Conservation (phyloP, 2,329 filamentous ascomycete genomes). For the Chaetomium sp. region DNA sequence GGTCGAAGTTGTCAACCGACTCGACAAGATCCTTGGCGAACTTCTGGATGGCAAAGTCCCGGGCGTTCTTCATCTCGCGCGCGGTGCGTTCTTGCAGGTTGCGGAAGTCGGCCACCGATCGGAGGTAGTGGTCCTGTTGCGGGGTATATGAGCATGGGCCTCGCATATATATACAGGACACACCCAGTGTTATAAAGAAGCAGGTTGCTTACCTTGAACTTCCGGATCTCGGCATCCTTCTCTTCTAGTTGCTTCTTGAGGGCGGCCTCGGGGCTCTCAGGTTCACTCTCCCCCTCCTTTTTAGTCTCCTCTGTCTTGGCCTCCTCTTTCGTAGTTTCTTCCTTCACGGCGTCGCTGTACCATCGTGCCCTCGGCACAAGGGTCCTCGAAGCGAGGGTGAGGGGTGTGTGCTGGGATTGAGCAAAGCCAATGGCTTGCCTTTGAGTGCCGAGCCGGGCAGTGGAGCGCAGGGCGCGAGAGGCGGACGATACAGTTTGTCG, state of each 20-base stretch:
- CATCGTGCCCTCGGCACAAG: slow-evolving; percentile 37
- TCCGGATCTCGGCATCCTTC: slow-evolving; percentile 51
- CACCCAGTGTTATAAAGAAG: background rate
- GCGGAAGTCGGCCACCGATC: slow-evolving; percentile 91
- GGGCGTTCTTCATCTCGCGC: slow-evolving; percentile 80
- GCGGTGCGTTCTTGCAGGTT: slow-evolving; percentile 94
- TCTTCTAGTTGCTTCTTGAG: slow-evolving; percentile 47
- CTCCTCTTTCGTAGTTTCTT: slow-evolving; percentile 22
- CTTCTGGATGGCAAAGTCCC: slow-evolving; percentile 90
- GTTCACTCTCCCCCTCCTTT: slow-evolving; percentile 12
- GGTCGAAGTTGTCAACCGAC: slow-evolving; percentile 94
- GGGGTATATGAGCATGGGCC: background rate
- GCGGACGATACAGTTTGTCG: slow-evolving; percentile 39
- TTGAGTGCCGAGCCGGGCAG: slow-evolving; percentile 31
- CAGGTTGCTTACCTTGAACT: slow-evolving; percentile 69
- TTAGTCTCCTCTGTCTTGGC: slow-evolving; percentile 23
- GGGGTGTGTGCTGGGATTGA: slow-evolving; percentile 34
- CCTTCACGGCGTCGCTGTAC: slow-evolving; percentile 40
- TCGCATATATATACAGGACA: too few species aligned
- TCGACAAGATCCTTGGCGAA: slow-evolving; percentile 95
- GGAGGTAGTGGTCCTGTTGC: slow-evolving; percentile 82
- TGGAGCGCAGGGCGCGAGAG: slow-evolving; percentile 39
- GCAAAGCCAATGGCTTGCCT: slow-evolving; percentile 31
- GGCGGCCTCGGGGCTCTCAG: slow-evolving; percentile 34
- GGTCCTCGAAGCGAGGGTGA: slow-evolving; percentile 22